Base-by-base conservation (phyloP, 306 rosid species). In the Medicago ruthenica region DNA sequence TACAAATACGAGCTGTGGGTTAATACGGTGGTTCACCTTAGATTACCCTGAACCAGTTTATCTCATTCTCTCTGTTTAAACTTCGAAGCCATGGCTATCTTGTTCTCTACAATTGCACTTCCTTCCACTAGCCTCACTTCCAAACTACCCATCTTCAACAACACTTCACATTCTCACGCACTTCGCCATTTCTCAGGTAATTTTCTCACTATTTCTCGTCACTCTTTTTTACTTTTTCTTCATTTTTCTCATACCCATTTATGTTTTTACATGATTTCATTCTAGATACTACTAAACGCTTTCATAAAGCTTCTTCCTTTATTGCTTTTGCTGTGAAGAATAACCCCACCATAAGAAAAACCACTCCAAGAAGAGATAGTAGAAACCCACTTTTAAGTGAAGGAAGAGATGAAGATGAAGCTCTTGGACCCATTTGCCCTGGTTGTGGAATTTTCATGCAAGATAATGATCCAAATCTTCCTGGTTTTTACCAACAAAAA, bases 361-460 rank as follows among this genome's bases (percentile, higher is more conserved):
- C 57, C 12, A 81, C 64, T 5, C 79, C 15, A 0, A 83, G 82
- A 37, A 86, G 72, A 72, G 77, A 80, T 53, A 53, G 87, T 67
- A 76, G 81, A 50, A 85, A 68, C 42, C 88, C 88, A 0, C n/a
- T 94, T 67, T 67, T 91, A 80, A 91, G 97, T 76, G 98, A 94
- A 80, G 97, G 98, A 8, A 88, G 98, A 80, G 96, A 94, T 72
- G 97, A 87, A 76, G 97, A 94, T 74, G 97, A 91, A 78, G 80
- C 67, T 59, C 80, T 73, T 78, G 98, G 94, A 11, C 88, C 84
- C 41, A 77, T 91, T 65, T 94, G 97, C 80, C 96, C 96, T 54
- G 98, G 98, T n/a, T 94, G 98, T 87, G 98, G 98, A 55, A 89
- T 94, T 53, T 94, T 87, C 65, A 86, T 94, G 97, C 98, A 91